Conservation (phyloP, 75 land plant species). For the Picea glauca region DNA sequence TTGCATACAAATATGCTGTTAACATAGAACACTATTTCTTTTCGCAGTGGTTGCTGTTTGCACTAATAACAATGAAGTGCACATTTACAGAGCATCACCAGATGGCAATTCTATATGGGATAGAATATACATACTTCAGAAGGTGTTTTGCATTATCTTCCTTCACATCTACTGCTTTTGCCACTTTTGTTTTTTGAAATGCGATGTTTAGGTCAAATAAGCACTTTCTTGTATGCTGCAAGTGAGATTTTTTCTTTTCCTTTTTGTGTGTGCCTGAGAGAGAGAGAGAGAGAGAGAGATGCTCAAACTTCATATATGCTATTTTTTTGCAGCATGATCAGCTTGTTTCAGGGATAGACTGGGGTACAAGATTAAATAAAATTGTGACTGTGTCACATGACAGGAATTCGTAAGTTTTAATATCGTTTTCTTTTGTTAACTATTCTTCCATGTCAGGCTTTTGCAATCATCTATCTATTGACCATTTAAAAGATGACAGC, state of each 20-base stretch:
- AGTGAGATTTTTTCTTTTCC: not conserved
- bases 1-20: not conserved
- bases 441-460: constrained; percentile 2
- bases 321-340: constrained; percentile 86
- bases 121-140: constrained; percentile 76
- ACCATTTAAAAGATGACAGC: not conserved
- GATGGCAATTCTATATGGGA: constrained; percentile 72
- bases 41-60: constrained; percentile 94
- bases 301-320: not conserved
- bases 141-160: constrained; percentile 44
- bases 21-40: not conserved
- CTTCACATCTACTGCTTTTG: not conserved
- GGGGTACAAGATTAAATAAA: constrained; percentile 78
- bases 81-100: constrained; percentile 64
- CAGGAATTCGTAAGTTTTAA: constrained; percentile 84
- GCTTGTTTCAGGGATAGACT: constrained; percentile 91
- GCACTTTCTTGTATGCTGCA: not conserved
- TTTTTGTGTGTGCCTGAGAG: not conserved
- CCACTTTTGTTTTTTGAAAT: not conserved
- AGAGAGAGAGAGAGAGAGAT: not conserved
- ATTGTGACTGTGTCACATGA: constrained; percentile 99
- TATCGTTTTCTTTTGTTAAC: not conserved
- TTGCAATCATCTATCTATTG: not conserved
- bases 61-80: constrained; percentile 92
- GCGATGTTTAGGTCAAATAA: not conserved